Evolutionary conservation across 2,329 filamentous ascomycete species (phyloP).

Genomic region (Lachnellula cervina): DNA sequence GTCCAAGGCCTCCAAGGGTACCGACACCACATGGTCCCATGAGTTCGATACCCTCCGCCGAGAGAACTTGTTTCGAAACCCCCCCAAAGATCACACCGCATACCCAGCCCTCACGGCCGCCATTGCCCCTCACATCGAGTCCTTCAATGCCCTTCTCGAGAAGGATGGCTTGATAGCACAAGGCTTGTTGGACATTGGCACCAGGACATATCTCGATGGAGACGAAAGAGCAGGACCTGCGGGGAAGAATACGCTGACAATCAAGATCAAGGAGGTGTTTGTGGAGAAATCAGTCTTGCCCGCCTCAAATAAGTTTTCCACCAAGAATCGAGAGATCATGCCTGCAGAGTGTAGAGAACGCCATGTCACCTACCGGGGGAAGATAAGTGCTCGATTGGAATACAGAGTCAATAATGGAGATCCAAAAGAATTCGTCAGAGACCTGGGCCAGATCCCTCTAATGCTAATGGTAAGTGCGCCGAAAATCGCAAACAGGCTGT

Average conservation of each 20-base stretch:
- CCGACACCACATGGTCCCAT: constrained; percentile 72
- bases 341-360: constrained; percentile 93
- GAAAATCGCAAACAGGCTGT: not conserved
- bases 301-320: constrained; percentile 74
- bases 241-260: constrained; percentile 67
- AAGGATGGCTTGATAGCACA: constrained; percentile 68
- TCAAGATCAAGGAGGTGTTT: constrained; percentile 76
- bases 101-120: constrained; percentile 82
- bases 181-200: constrained; percentile 82
- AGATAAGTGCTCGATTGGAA: constrained; percentile 76
- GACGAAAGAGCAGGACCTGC: constrained; percentile 56
- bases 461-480: constrained; percentile 70
- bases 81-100: constrained; percentile 79
- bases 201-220: constrained; percentile 81
- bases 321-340: constrained; percentile 75
- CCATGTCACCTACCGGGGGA: constrained; percentile 85
- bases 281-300: constrained; percentile 80
- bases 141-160: constrained; percentile 87
- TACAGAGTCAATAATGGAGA: constrained; percentile 85
- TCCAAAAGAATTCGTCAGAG: constrained; percentile 73
- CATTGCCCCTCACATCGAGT: constrained; percentile 89
- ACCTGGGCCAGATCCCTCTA: constrained; percentile 83
- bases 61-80: constrained; percentile 83
- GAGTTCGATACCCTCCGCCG: constrained; percentile 81
- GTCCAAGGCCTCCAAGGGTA: constrained; percentile 29